Percentiles rank a stretch among this genome's conserved stretches.
Conservation (phyloP, 202 grass and related monocot species). For the Setaria viridis region DNA sequence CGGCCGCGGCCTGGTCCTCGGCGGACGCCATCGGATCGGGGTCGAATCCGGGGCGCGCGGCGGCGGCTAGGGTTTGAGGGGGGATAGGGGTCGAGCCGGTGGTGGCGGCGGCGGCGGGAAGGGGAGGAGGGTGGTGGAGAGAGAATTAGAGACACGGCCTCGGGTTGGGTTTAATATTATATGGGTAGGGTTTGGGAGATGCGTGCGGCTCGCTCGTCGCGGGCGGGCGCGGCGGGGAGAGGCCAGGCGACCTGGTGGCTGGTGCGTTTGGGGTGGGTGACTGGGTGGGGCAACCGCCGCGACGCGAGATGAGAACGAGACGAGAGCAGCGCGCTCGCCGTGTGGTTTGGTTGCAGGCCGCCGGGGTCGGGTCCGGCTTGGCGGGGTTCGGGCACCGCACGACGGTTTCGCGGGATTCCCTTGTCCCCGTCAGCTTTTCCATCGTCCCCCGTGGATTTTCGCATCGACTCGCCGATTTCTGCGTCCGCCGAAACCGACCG, state of each 20-base stretch:
- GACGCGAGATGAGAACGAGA: not conserved
- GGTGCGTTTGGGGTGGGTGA: not conserved
- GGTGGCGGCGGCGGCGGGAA: constrained; percentile 49
- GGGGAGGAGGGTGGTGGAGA: constrained; percentile 7
- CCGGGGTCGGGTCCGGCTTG: not conserved
- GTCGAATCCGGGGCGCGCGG: not conserved
- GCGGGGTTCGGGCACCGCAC: not conserved
- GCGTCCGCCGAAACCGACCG: not conserved
- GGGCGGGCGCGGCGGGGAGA: not conserved
- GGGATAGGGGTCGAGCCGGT: not conserved
- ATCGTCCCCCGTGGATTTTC: constrained; percentile 34
- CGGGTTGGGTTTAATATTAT: constrained; percentile 59
- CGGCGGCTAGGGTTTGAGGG: constrained; percentile 44
- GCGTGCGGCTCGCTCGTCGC: constrained; percentile 26
- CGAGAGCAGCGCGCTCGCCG: not conserved
- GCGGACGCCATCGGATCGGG: constrained; percentile 55
- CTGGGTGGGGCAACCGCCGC: not conserved
- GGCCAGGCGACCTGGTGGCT: not conserved
- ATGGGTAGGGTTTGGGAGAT: constrained; percentile 68
- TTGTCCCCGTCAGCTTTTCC: constrained; percentile 30
- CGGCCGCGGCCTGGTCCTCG: constrained; percentile 64
- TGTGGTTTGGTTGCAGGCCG: not conserved
- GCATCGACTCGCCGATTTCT: not conserved
- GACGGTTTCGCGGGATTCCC: constrained; percentile 44
- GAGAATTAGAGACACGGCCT: not conserved